phyloP scores from a whole-genome alignment of 352 stramenopile species.

The Synura sp. region DNA sequence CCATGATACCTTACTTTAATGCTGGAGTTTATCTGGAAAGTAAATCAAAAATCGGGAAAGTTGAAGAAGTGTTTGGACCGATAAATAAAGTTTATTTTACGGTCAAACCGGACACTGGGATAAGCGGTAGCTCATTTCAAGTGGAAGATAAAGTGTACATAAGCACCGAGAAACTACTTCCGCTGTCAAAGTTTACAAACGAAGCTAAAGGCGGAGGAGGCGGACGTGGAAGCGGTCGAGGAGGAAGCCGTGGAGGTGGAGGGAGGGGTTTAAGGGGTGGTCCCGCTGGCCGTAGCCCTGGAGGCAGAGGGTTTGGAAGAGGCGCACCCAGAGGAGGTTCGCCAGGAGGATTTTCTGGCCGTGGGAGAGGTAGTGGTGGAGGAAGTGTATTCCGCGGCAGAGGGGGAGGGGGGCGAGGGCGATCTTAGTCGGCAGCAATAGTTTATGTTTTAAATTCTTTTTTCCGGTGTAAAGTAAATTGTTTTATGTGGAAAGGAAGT shows the following conservation, averaged over 20 bases:
- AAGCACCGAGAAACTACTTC: conserved; percentile 92
- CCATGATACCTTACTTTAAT: conserved; percentile 98
- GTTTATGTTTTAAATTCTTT: conserved; percentile 2
- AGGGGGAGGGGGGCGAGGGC: conserved; percentile 44
- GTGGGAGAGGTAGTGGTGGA: conserved; percentile 42
- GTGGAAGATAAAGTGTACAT: conserved; percentile 94
- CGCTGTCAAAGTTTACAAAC: conserved; percentile 90
- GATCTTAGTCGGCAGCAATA: background rate
- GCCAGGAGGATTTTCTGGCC: conserved; percentile 43
- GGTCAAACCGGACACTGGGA: conserved; percentile 88
- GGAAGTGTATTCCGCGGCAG: conserved; percentile 36
- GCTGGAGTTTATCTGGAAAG: conserved; percentile 95
- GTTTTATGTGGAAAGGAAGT: too few relatives aligned
- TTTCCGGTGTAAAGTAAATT: conserved; percentile 48
- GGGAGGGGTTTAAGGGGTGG: conserved; percentile 47
- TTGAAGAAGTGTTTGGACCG: conserved; percentile 96
- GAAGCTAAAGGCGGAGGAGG: conserved; percentile 60
- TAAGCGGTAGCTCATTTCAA: conserved; percentile 91
- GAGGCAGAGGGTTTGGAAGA: conserved; percentile 55
- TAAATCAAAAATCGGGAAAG: conserved; percentile 97
- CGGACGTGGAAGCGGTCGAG: conserved; percentile 49
- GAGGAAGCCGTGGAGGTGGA: conserved; percentile 50
- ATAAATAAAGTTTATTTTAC: conserved; percentile 93
- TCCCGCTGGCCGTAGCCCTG: conserved; percentile 51
- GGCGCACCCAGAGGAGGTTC: conserved; percentile 49